Percentiles rank a stretch among this genome's conserved stretches.
Conservation (phyloP, 768 basidiomycete genomes). For the Phylloporus arenicola region DNA sequence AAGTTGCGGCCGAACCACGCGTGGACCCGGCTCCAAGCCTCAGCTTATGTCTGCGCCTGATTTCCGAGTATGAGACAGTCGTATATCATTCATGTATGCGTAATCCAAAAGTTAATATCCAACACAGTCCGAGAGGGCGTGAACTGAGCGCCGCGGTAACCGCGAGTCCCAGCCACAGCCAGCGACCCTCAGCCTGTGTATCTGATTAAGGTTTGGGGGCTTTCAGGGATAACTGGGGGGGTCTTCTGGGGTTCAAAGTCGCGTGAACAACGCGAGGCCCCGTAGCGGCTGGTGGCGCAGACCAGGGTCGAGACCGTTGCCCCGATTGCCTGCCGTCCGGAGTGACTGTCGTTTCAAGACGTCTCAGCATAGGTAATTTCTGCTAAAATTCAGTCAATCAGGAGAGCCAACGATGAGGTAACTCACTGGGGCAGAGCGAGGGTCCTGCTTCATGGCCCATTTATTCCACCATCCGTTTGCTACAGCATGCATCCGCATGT, state of each 20-base stretch:
- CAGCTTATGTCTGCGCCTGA: constrained; percentile 6
- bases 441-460: constrained; percentile 37
- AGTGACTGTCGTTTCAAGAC: constrained; percentile 45
- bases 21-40: constrained; percentile 1
- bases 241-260: constrained; percentile 18
- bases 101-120: constrained; percentile 21
- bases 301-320: constrained; percentile 21
- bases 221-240: constrained; percentile 7
- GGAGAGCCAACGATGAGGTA: constrained; percentile 7
- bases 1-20: background rate
- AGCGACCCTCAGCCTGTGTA: constrained; percentile 3
- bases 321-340: constrained; percentile 38
- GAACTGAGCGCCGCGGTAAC: constrained; percentile 4
- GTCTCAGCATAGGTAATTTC: constrained; percentile 34
- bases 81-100: constrained; percentile 6
- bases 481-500: constrained; percentile 34
- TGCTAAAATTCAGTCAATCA: constrained; percentile 15
- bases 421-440: constrained; percentile 16
- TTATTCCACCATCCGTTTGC: constrained; percentile 48
- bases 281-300: constrained; percentile 22
- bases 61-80: constrained; percentile 23
- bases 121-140: too few species aligned
- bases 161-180: background rate
- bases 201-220: constrained; percentile 6
- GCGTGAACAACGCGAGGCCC: constrained; percentile 15